phyloP scores from a whole-genome alignment of 2,329 filamentous ascomycete species.

The Xylaria hypoxylon region DNA sequence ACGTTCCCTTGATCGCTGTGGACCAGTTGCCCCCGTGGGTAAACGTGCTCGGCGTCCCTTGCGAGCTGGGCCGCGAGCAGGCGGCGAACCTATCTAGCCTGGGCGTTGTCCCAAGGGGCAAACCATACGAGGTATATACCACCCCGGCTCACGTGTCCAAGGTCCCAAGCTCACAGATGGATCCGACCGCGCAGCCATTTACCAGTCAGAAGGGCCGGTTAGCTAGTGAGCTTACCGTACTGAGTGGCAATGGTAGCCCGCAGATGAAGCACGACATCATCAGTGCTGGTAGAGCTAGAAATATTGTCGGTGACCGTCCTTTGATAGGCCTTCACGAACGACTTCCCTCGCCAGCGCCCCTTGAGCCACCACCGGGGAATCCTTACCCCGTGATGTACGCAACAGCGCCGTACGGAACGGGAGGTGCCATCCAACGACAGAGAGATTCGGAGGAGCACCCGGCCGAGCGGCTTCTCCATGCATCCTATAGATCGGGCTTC shows the following conservation, averaged over 20 bases:
- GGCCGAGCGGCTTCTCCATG: constrained; percentile 17
- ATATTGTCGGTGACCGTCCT: background rate
- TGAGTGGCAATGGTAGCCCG: background rate
- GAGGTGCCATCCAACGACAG: background rate
- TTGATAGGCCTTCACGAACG: background rate
- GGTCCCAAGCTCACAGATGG: constrained; percentile 10
- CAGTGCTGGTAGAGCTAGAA: background rate
- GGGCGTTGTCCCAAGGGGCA: constrained; percentile 48
- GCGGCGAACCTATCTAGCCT: constrained; percentile 55
- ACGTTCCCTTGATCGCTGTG: constrained; percentile 66
- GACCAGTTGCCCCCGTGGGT: constrained; percentile 64
- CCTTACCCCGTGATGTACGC: background rate
- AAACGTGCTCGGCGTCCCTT: constrained; percentile 58
- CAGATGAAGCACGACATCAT: background rate
- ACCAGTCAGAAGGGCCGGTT: background rate
- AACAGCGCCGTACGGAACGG: background rate
- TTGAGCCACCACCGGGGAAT: background rate
- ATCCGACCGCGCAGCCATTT: constrained; percentile 22
- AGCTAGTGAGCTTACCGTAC: background rate
- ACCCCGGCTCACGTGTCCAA: background rate
- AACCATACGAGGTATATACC: constrained; percentile 48
- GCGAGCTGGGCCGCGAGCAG: constrained; percentile 55
- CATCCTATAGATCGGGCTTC: background rate
- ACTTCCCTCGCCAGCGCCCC: background rate
- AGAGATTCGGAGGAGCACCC: background rate